Conservation (phyloP, 176 grass and related monocot species). For the bread wheat (Triticum aestivum) region IWGSC_CS_RefSeq_v2.1 NC_057813.1:382123837-382124336, state of each 20-base stretch:
- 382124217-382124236: too few relatives aligned
- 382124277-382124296: too few relatives aligned
- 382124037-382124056: neutral
- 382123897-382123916: neutral
- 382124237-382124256: too few relatives aligned
- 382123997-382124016: neutral
- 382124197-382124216: too few relatives aligned
- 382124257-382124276: too few relatives aligned
- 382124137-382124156: neutral
- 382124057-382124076: neutral
- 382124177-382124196: too few relatives aligned
- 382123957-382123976: neutral
- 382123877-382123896: conserved; percentile 7
- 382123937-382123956: neutral
- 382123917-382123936: neutral
- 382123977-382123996: conserved; percentile 18
- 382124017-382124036: neutral
- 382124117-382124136: neutral
- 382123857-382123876: neutral
- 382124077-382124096: neutral
- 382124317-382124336: too few relatives aligned
- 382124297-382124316: too few relatives aligned
- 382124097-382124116: neutral
- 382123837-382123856: neutral
- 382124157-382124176: too few relatives aligned